phyloP scores from a whole-genome alignment of 2,329 filamentous ascomycete species.

The Nigrospora osmanthi region DNA sequence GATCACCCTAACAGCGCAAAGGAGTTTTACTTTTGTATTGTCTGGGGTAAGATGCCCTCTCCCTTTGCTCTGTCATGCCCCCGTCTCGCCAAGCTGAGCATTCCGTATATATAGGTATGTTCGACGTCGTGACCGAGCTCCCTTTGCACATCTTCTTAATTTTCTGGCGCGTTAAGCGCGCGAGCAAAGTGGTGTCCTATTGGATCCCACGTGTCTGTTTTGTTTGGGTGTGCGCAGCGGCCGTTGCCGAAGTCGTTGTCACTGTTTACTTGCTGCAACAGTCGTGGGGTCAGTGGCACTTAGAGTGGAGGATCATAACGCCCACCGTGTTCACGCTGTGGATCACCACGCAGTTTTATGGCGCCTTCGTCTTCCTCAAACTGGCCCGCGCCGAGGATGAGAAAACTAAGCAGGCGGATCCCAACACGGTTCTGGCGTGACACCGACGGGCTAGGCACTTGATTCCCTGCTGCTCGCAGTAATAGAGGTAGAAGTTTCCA shows the following conservation, averaged over 20 bases:
- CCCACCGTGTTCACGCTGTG: constrained; percentile 6
- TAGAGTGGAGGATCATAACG: constrained; percentile 5
- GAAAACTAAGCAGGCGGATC: no score
- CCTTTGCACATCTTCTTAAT: neutral
- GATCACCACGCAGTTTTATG: constrained; percentile 8
- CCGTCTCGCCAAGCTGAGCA: no score
- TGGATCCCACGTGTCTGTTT: neutral
- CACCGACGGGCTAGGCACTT: no score
- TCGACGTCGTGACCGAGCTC: neutral
- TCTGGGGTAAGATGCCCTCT: neutral
- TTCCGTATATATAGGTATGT: no score
- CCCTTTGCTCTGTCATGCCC: neutral
- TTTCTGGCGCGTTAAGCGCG: neutral
- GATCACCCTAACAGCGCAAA: constrained; percentile 4
- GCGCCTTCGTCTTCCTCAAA: constrained; percentile 2
- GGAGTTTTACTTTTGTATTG: neutral
- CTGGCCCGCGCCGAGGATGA: constrained; percentile 5
- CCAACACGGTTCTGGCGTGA: no score
- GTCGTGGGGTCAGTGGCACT: constrained; percentile 7
- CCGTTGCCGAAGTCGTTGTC: constrained; percentile 2
- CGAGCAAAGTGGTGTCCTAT: neutral
- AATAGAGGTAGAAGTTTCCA: no score
- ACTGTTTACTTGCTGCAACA: constrained; percentile 7
- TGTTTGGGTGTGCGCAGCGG: neutral
- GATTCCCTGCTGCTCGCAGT: no score